Percentiles rank a stretch among this genome's conserved stretches.
These are phyloP conservation scores for Hypseocharis bilobata DNA, from an alignment of 441 rosid species.

Conservation along the genomic window DNA sequence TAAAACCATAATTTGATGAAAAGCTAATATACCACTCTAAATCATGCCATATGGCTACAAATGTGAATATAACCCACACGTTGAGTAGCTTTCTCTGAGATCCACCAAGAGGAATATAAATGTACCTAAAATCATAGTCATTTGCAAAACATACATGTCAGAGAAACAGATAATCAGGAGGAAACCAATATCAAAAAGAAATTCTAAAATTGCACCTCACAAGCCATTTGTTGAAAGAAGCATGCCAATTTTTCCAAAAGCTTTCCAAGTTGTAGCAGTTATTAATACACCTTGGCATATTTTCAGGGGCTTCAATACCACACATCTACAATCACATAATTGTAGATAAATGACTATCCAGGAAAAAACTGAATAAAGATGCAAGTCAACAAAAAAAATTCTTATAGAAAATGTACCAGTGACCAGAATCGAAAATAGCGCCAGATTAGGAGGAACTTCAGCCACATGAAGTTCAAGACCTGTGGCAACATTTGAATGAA, in stretches of 20 bases:
- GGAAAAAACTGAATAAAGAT: neutral
- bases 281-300: conserved; percentile 85
- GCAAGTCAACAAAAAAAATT: neutral
- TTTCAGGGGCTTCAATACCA: conserved; percentile 84
- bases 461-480: conserved; percentile 98
- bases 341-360: neutral
- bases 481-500: conserved; percentile 30
- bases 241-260: conserved; percentile 99
- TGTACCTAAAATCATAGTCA: conserved; percentile 43
- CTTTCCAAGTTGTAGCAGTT: conserved; percentile 79
- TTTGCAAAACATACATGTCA: conserved; percentile 7
- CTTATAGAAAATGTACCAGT: conserved; percentile 44
- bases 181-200: conserved; percentile 15
- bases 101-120: conserved; percentile 95
- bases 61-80: conserved; percentile 83
- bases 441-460: conserved; percentile 86
- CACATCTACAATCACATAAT: conserved; percentile 39
- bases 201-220: conserved; percentile 52
- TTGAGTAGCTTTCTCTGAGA: conserved; percentile 66
- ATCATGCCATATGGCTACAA: conserved; percentile 96
- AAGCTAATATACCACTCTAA: conserved; percentile 63
- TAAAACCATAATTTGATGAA: neutral
- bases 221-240: conserved; percentile 94
- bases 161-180: conserved; percentile 2
- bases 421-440: conserved; percentile 94